Base-by-base conservation (phyloP, 1,284 basidiomycete species). In the Trametes sp. region DNA sequence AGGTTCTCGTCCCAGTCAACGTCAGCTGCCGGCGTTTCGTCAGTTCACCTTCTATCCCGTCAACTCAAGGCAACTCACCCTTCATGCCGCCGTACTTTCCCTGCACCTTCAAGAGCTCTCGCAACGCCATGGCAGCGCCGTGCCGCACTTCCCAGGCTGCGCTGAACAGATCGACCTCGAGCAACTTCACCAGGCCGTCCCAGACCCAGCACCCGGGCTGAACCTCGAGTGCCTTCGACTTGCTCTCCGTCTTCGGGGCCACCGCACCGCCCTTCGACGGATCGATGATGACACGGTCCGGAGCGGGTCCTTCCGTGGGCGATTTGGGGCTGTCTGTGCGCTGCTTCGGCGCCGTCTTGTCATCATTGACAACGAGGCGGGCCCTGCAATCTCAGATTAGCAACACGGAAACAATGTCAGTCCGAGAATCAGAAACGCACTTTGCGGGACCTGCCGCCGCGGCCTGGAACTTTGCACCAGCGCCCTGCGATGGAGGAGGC, bases 91-190 rank as follows among this genome's bases (percentile, higher is more conserved):
- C 92, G 50, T 84, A 88, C 67, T 85, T 82, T 13, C 96, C 97
- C 71, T 98, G 95, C 1, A 87, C 78, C 73, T 95, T 96, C 59
- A 99, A 78, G 29, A 99, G 78, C 72, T 98, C 97, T 57, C 96
- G 86, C 31, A 99, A 77, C 2, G 94, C 96, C 79, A 98, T 87
- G 0, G 96, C 94, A 7, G 96, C 93, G 49, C 98, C 98, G 72
- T 99, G 98, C 53, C 98, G 85, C 7, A 92, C 88, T 76, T 99
- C 96, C 98, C 98, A 99, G 8, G 88, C 85, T 0, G 92, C 85
- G 69, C 91, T 94, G 68, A 96, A 93, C 14, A 99, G 79, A 69
- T 95, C 93, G 1, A 95, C 87, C 69, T 93, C 89, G 8, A 99
- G 82, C 4, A 96, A 83, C 67, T 90, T 88, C 9, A 92, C 87